Evolutionary conservation across 164 flowering plant genomes (phyloP).

Genomic region (grape (Vitis vinifera)): ASM3070453v1 NC_081817.1:16230501-16231000

Average conservation of each 20-base stretch:
- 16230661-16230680: neutral
- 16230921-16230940: neutral
- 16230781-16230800: neutral
- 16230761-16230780: neutral
- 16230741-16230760: neutral
- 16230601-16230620: neutral
- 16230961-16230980: neutral
- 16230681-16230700: neutral
- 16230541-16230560: neutral
- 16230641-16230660: neutral
- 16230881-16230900: neutral
- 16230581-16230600: neutral
- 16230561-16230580: no score
- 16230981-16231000: neutral
- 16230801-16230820: no score
- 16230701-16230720: neutral
- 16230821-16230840: neutral
- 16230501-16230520: constrained; percentile 15
- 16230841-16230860: neutral
- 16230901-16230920: neutral
- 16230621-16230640: neutral
- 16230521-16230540: neutral
- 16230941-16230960: neutral
- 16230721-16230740: neutral
- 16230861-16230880: neutral